These are phyloP conservation scores for Colletotrichum incanum DNA, from an alignment of 2,329 filamentous ascomycete species.

Conservation along the genomic window DNA sequence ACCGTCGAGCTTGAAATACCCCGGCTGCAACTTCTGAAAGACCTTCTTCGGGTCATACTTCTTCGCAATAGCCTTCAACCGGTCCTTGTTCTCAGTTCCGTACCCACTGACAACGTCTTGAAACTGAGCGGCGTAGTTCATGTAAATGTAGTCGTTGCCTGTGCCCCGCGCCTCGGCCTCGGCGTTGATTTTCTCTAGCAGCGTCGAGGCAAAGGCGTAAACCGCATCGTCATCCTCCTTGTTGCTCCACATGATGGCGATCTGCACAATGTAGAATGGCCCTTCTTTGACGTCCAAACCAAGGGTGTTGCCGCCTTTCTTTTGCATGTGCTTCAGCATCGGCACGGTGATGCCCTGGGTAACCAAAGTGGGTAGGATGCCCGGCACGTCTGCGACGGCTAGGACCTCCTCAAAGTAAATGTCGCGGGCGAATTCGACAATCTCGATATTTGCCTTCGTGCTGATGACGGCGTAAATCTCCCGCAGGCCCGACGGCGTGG, in stretches of 20 bases:
- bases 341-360: slow-evolving; percentile 60
- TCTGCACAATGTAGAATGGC: slow-evolving; percentile 45
- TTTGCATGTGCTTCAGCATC: slow-evolving; percentile 53
- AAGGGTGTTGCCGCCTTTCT: slow-evolving; percentile 57
- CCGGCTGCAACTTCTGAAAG: slow-evolving; percentile 53
- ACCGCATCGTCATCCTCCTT: slow-evolving; percentile 44
- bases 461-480: slow-evolving; percentile 46
- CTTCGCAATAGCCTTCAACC: slow-evolving; percentile 48
- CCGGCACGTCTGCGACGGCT: slow-evolving; percentile 43
- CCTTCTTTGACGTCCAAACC: slow-evolving; percentile 51
- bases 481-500: slow-evolving; percentile 44
- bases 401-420: slow-evolving; percentile 37
- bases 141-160: slow-evolving; percentile 51
- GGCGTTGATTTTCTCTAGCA: slow-evolving; percentile 44
- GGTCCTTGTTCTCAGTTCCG: slow-evolving; percentile 54
- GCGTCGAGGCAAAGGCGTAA: slow-evolving; percentile 41
- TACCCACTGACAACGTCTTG: slow-evolving; percentile 59
- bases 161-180: slow-evolving; percentile 35
- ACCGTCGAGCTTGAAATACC: slow-evolving; percentile 50
- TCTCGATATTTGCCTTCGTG: slow-evolving; percentile 43
- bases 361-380: slow-evolving; percentile 49
- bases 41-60: slow-evolving; percentile 54
- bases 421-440: slow-evolving; percentile 43
- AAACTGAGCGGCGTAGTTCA: slow-evolving; percentile 60
- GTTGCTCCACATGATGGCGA: slow-evolving; percentile 46